These are phyloP conservation scores for Auriscalpium vulgare DNA, from an alignment of 768 basidiomycete genomes.

Conservation along the genomic window DNA sequence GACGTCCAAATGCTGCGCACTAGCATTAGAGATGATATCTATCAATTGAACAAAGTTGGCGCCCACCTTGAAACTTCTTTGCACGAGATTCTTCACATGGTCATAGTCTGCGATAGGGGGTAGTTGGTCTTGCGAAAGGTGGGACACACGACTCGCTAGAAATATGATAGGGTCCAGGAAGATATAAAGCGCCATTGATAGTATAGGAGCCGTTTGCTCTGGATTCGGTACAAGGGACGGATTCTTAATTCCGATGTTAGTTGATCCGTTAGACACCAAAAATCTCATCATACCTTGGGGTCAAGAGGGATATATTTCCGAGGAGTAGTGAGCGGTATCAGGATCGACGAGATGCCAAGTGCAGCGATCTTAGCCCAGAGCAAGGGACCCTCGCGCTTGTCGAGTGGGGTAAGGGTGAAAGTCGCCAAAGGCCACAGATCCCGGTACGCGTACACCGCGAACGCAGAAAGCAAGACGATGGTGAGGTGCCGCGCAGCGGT, in stretches of 20 bases:
- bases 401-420: background rate
- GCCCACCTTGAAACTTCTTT: conserved; percentile 16
- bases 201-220: conserved; percentile 23
- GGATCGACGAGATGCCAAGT: background rate
- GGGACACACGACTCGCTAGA: conserved; percentile 34
- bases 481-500: background rate
- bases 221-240: conserved; percentile 18
- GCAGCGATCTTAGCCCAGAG: background rate
- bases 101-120: conserved; percentile 46
- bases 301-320: background rate
- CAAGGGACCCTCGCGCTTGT: background rate
- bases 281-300: background rate
- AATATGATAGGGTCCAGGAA: conserved; percentile 48
- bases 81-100: conserved; percentile 24
- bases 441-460: background rate
- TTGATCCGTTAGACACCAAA: background rate
- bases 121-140: conserved; percentile 33
- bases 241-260: conserved; percentile 12
- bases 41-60: conserved; percentile 22
- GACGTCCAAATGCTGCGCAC: conserved; percentile 19
- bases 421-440: background rate
- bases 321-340: background rate
- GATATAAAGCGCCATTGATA: conserved; percentile 33
- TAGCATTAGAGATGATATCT: background rate
- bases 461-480: background rate